These are phyloP conservation scores for Pythium dissotocum DNA, from an alignment of 352 stramenopile species.

Conservation along the genomic window DNA sequence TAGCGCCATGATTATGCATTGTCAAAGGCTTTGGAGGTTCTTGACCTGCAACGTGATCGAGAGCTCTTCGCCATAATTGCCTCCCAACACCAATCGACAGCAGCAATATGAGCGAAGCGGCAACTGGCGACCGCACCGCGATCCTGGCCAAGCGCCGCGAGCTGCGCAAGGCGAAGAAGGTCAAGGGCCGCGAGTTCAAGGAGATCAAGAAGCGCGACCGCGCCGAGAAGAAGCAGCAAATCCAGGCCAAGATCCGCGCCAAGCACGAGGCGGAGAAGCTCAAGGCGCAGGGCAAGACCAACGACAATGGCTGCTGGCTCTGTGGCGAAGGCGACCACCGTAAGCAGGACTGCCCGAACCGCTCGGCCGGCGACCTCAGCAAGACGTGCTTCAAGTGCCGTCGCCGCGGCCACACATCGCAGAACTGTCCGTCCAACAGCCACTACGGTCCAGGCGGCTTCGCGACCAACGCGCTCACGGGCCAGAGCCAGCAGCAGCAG, in stretches of 20 bases:
- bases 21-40: not conserved
- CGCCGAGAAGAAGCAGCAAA: slow-evolving; percentile 78
- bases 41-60: slow-evolving; percentile 1
- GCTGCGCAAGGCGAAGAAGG: slow-evolving; percentile 83
- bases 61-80: not conserved
- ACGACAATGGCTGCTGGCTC: slow-evolving; percentile 68
- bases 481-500: slow-evolving; percentile 23
- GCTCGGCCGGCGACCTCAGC: slow-evolving; percentile 58
- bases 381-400: slow-evolving; percentile 88
- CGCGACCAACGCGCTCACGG: slow-evolving; percentile 20
- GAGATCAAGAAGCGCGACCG: slow-evolving; percentile 59
- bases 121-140: slow-evolving; percentile 17
- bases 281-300: slow-evolving; percentile 24
- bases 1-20: not conserved
- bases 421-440: slow-evolving; percentile 61
- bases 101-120: slow-evolving; percentile 17
- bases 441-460: slow-evolving; percentile 14
- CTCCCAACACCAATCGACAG: not conserved
- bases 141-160: slow-evolving; percentile 52
- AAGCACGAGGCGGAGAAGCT: slow-evolving; percentile 55
- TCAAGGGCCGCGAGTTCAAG: slow-evolving; percentile 67
- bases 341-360: slow-evolving; percentile 81
- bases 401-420: slow-evolving; percentile 76
- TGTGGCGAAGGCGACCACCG: slow-evolving; percentile 69
- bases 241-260: slow-evolving; percentile 73